These are phyloP conservation scores for Lentithecium fluviatile DNA, from an alignment of 495 filamentous ascomycete species.

Conservation along the genomic window DNA sequence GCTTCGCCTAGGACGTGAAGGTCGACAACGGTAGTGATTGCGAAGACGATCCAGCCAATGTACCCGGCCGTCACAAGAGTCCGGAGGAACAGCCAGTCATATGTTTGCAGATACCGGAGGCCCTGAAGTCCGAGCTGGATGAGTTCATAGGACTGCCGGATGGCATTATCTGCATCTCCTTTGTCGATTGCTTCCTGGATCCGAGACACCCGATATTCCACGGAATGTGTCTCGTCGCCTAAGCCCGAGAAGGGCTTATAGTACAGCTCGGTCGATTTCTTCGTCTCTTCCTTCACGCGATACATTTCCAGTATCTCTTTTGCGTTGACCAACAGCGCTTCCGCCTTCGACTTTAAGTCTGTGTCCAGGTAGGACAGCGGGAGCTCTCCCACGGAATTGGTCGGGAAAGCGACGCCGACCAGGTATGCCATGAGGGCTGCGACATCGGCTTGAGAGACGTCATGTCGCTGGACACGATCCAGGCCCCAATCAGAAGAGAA, in stretches of 20 bases:
- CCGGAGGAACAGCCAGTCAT: slow-evolving; percentile 96
- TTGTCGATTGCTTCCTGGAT: slow-evolving; percentile 67
- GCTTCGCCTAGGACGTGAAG: slow-evolving; percentile 79
- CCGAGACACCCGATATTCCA: slow-evolving; percentile 64
- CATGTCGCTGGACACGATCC: slow-evolving; percentile 74
- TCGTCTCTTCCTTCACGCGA: slow-evolving; percentile 86
- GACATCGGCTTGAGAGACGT: slow-evolving; percentile 93
- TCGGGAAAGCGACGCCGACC: slow-evolving; percentile 85
- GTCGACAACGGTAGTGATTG: slow-evolving; percentile 87
- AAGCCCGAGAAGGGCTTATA: slow-evolving; percentile 70
- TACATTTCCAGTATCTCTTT: slow-evolving; percentile 95
- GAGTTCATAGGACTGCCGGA: slow-evolving; percentile 69
- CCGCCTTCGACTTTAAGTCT: slow-evolving; percentile 70
- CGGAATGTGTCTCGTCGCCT: slow-evolving; percentile 60
- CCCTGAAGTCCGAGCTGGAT: slow-evolving; percentile 78
- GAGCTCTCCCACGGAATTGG: slow-evolving; percentile 94
- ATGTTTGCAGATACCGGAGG: slow-evolving; percentile 90
- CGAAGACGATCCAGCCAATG: slow-evolving; percentile 94
- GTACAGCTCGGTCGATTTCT: slow-evolving; percentile 68
- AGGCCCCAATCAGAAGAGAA: slow-evolving; percentile 88
- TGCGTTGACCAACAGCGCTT: slow-evolving; percentile 83
- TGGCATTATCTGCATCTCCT: slow-evolving; percentile 69
- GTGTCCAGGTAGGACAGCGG: slow-evolving; percentile 79
- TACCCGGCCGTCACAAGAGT: slow-evolving; percentile 93
- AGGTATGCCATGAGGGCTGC: slow-evolving; percentile 96